phyloP scores from a whole-genome alignment of 2,329 filamentous ascomycete genomes.

The Colletotrichum chrysophilum region DNA sequence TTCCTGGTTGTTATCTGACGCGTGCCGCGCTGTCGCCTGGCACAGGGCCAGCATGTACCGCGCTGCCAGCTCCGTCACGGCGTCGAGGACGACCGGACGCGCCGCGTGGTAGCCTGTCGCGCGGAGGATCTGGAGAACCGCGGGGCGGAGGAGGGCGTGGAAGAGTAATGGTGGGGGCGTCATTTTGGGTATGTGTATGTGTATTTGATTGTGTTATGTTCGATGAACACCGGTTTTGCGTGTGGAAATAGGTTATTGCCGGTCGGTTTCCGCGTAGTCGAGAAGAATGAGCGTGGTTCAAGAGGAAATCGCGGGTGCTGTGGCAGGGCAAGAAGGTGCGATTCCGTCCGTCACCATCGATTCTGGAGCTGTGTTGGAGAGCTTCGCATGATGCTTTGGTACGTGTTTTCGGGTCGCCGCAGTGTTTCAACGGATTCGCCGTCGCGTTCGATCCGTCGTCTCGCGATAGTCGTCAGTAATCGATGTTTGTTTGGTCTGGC shows the following conservation, averaged over 20 bases:
- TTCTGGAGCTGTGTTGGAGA: background rate
- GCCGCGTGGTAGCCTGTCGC: constrained; percentile 89
- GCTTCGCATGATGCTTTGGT: constrained; percentile 18
- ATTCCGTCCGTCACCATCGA: constrained; percentile 21
- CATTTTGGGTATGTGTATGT: constrained; percentile 36
- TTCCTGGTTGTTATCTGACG: constrained; percentile 69
- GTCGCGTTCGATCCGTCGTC: background rate
- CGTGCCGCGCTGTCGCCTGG: constrained; percentile 73
- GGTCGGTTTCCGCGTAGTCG: background rate
- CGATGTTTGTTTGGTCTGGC: background rate
- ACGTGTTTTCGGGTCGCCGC: background rate
- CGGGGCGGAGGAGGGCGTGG: constrained; percentile 83
- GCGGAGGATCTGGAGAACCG: constrained; percentile 88
- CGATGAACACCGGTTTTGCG: background rate
- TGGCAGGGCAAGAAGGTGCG: constrained; percentile 12
- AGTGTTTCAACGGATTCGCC: background rate
- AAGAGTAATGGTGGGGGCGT: constrained; percentile 53
- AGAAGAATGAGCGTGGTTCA: background rate
- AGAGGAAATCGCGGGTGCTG: constrained; percentile 20
- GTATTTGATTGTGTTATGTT: background rate
- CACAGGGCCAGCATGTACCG: constrained; percentile 81
- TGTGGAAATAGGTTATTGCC: background rate
- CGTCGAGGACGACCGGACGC: constrained; percentile 82
- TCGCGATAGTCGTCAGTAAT: background rate
- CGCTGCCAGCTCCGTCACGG: constrained; percentile 84